phyloP scores from a whole-genome alignment of 805 yeast species.

The Diddensiella caesifluorescens region DNA sequence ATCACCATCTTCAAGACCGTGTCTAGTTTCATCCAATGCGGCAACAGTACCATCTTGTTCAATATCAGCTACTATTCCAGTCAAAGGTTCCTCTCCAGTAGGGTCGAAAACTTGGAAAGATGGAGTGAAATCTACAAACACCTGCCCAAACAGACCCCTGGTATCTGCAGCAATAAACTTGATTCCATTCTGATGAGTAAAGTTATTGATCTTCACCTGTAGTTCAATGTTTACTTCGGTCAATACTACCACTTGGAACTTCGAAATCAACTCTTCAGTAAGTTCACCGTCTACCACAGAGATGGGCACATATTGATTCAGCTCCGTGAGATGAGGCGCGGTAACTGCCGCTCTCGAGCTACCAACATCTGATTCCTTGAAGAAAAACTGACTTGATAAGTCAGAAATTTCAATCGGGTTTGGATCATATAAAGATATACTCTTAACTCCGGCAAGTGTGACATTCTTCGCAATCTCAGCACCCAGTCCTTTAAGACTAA shows the following conservation, averaged over 20 bases:
- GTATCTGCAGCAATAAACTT: constrained; percentile 78
- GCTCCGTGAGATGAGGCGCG: constrained; percentile 64
- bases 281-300: constrained; percentile 52
- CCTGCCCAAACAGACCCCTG: constrained; percentile 81
- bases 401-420: constrained; percentile 59
- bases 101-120: constrained; percentile 74
- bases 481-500: constrained; percentile 91
- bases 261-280: constrained; percentile 46
- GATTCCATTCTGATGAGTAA: constrained; percentile 67
- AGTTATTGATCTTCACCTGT: constrained; percentile 67
- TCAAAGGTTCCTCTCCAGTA: constrained; percentile 86
- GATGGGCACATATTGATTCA: constrained; percentile 88
- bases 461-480: constrained; percentile 95
- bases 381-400: constrained; percentile 84
- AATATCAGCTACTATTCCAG: constrained; percentile 86
- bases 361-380: constrained; percentile 68
- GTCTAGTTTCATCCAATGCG: constrained; percentile 85
- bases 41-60: constrained; percentile 89
- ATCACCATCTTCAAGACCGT: constrained; percentile 89
- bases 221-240: constrained; percentile 68
- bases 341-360: constrained; percentile 68
- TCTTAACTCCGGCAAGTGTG: constrained; percentile 95
- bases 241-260: constrained; percentile 78
- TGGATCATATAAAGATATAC: constrained; percentile 81
- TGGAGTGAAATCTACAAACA: constrained; percentile 87